Conservation (phyloP, 2,329 filamentous ascomycete genomes). For the Arthrobotrys conoides region DNA sequence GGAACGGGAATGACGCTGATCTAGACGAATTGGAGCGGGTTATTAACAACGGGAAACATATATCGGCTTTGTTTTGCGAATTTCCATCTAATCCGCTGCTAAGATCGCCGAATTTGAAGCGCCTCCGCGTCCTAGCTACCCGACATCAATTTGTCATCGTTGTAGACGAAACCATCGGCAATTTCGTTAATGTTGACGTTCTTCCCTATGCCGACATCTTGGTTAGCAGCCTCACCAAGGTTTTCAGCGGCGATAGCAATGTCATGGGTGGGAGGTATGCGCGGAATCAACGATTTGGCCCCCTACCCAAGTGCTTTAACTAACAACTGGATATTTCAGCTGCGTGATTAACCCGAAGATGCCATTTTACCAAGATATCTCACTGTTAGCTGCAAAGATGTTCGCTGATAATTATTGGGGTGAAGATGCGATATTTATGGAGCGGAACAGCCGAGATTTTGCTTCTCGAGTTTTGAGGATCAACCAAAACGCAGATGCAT, state of each 20-base stretch:
- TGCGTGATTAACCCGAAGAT: conserved; percentile 76
- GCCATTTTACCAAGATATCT: conserved; percentile 80
- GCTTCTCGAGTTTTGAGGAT: conserved; percentile 84
- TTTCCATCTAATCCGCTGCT: conserved; percentile 94
- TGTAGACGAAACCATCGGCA: conserved; percentile 96
- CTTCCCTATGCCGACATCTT: conserved; percentile 90
- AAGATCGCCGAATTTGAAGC: conserved; percentile 83
- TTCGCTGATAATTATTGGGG: conserved; percentile 95
- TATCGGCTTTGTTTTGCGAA: conserved; percentile 89
- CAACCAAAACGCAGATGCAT: conserved; percentile 85
- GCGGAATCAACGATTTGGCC: not conserved
- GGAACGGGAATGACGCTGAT: conserved; percentile 81
- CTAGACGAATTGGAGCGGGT: conserved; percentile 85
- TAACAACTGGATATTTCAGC: conserved; percentile 64
- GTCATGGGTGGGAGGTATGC: conserved; percentile 88
- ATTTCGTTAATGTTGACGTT: conserved; percentile 95
- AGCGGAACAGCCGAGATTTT: conserved; percentile 96
- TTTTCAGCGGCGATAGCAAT: conserved; percentile 97
- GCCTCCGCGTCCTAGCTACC: conserved; percentile 85
- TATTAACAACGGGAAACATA: conserved; percentile 80
- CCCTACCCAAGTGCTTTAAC: not conserved
- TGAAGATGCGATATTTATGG: conserved; percentile 93
- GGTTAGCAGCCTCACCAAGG: conserved; percentile 94
- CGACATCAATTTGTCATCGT: conserved; percentile 89
- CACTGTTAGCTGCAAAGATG: conserved; percentile 74